Evolutionary conservation across 225 moss, liverwort and hornwort genomes (phyloP).

Genomic region (Neckera pumila): DNA sequence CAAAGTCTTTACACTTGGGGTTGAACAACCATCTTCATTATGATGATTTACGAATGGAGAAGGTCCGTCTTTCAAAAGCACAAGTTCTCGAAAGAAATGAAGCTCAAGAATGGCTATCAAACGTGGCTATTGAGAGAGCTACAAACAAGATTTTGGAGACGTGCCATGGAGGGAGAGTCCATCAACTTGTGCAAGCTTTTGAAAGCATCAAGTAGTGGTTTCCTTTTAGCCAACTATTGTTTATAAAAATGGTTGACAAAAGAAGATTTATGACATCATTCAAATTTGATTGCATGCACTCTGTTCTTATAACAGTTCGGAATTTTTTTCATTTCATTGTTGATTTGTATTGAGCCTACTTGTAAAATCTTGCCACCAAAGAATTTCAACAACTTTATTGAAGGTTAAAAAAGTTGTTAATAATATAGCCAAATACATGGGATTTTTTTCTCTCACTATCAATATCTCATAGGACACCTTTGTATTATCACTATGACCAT

Average conservation of each 20-base stretch:
- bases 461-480: background rate
- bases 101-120: background rate
- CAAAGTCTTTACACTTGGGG: background rate
- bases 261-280: background rate
- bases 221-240: background rate
- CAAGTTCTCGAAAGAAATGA: background rate
- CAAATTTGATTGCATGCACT: background rate
- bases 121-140: background rate
- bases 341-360: background rate
- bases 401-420: background rate
- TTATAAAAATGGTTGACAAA: background rate
- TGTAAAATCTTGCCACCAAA: rapidly evolving
- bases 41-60: background rate
- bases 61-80: background rate
- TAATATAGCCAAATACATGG: background rate
- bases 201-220: slow-evolving; percentile 1
- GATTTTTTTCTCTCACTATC: too few species aligned
- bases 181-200: background rate
- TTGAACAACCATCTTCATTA: background rate
- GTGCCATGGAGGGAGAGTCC: background rate
- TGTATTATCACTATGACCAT: background rate
- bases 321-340: background rate
- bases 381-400: background rate
- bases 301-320: rapidly evolving
- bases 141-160: background rate